These are phyloP conservation scores for Dactylellina cionopaga DNA, from an alignment of 2,329 filamentous ascomycete species.

Conservation along the genomic window DNA sequence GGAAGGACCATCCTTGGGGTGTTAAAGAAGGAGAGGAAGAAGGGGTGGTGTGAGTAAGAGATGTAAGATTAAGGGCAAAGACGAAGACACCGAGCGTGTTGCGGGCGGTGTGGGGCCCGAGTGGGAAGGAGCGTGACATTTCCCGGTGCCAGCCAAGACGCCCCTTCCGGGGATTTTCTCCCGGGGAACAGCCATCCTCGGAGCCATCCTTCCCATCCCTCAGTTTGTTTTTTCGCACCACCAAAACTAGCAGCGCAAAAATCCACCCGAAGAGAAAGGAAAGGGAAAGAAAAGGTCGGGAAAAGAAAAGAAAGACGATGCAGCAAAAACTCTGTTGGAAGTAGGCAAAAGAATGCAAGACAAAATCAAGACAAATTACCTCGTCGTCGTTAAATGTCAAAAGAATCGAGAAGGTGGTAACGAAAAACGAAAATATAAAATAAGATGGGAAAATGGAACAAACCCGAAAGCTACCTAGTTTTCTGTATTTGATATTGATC, in stretches of 20 bases:
- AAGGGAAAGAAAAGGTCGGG: conserved; percentile 21
- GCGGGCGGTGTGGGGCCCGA: conserved; percentile 45
- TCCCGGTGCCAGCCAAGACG: conserved; percentile 31
- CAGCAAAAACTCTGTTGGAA: conserved; percentile 29
- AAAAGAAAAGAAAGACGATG: neutral
- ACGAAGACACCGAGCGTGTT: conserved; percentile 41
- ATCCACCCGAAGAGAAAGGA: conserved; percentile 40
- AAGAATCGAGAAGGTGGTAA: conserved; percentile 54
- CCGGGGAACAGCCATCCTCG: conserved; percentile 6
- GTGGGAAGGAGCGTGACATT: conserved; percentile 41
- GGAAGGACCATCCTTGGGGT: neutral
- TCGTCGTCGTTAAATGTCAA: conserved; percentile 52
- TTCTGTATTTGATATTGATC: conserved; percentile 38
- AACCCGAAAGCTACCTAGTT: conserved; percentile 49
- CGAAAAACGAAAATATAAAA: conserved; percentile 55
- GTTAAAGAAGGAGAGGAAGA: neutral
- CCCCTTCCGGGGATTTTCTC: conserved; percentile 15
- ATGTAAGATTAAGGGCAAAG: conserved; percentile 50
- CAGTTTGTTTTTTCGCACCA: no score
- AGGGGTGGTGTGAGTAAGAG: conserved; percentile 13
- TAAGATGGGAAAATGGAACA: conserved; percentile 6
- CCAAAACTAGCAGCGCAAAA: conserved; percentile 4
- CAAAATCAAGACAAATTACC: conserved; percentile 42
- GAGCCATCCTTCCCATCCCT: no score
- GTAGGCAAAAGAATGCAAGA: conserved; percentile 48